phyloP scores from a whole-genome alignment of 495 filamentous ascomycete species.

The Neurospora sp. region DNA sequence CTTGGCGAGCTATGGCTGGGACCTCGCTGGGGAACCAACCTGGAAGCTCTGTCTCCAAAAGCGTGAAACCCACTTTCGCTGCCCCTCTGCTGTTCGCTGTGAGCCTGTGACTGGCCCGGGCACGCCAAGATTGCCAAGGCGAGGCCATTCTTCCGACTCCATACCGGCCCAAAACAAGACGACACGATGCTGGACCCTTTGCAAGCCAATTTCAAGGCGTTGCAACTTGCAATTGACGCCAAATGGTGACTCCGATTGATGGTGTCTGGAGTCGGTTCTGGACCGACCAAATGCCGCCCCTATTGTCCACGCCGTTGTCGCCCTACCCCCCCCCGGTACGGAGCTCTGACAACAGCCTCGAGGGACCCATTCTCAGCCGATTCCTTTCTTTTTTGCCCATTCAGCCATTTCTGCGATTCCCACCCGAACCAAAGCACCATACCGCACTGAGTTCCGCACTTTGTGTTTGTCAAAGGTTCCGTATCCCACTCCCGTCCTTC shows the following conservation, averaged over 20 bases:
- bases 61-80: background rate
- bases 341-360: background rate
- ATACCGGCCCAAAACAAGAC: background rate
- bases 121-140: background rate
- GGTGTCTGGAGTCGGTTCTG: background rate
- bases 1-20: background rate
- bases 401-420: too few species aligned
- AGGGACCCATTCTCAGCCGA: background rate
- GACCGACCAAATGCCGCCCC: background rate
- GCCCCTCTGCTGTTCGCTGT: background rate
- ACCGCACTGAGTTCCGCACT: background rate
- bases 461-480: background rate
- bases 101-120: background rate
- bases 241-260: background rate
- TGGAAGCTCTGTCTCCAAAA: background rate
- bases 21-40: background rate
- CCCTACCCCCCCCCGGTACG: background rate
- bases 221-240: background rate
- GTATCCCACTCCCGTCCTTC: background rate
- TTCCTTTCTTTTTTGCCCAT: too few species aligned
- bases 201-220: background rate
- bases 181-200: background rate
- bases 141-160: background rate
- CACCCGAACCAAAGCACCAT: background rate
- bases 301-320: background rate